Conservation (phyloP, 1,139 yeast species). For the Scheffersomyces titani region DNA sequence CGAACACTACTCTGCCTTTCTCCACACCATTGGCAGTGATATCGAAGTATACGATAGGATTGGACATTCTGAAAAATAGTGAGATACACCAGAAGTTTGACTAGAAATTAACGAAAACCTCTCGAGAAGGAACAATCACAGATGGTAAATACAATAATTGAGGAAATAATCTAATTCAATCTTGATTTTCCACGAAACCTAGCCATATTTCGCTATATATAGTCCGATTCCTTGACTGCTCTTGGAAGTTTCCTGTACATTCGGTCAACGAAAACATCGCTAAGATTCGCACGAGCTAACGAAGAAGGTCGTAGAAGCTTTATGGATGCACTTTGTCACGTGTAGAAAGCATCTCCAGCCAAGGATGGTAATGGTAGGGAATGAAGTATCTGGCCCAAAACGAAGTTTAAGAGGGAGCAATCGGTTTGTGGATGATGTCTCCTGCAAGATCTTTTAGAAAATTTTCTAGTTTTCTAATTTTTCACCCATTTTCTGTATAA, state of each 20-base stretch:
- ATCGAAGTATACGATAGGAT: constrained; percentile 60
- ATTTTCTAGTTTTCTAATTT: neutral
- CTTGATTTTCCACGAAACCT: neutral
- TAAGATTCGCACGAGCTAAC: neutral
- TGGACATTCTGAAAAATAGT: neutral
- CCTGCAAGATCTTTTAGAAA: neutral
- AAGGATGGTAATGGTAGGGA: neutral
- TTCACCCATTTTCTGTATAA: neutral
- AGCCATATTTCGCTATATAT: neutral
- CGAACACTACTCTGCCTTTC: constrained; percentile 75
- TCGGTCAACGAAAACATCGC: neutral
- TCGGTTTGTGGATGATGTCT: neutral
- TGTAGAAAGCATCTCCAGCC: neutral
- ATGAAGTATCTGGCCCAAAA: neutral
- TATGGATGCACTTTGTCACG: neutral
- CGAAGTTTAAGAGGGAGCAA: neutral
- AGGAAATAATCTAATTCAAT: no score
- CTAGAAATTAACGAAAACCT: neutral
- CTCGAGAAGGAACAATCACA: neutral
- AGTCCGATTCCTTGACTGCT: neutral
- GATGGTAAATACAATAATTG: no score
- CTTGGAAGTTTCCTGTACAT: neutral
- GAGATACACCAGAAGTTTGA: neutral
- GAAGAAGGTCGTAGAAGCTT: neutral
- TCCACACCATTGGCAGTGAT: constrained; percentile 64